Conservation (phyloP, 2,329 filamentous ascomycete genomes). For the Cordyceps tenuipes region DNA sequence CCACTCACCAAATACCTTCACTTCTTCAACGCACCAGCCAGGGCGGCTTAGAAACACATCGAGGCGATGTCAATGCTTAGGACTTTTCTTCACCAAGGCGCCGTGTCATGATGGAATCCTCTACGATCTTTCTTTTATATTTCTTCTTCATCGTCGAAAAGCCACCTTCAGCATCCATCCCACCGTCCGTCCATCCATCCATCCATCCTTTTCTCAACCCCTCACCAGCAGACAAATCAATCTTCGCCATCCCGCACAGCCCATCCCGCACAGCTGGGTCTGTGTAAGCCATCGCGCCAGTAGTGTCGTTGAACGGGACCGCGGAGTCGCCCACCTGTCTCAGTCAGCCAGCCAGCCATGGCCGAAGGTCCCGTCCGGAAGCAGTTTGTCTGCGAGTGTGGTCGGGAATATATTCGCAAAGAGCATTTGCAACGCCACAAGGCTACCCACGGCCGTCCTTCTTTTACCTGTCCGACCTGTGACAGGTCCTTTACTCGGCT, state of each 20-base stretch:
- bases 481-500: slow-evolving; percentile 31
- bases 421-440: slow-evolving; percentile 33
- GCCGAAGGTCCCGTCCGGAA: slow-evolving; percentile 1
- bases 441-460: slow-evolving; percentile 28
- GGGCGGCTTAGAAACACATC: slow-evolving; percentile 6
- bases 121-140: background rate
- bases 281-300: background rate
- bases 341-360: background rate
- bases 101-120: background rate
- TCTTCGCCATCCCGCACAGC: background rate
- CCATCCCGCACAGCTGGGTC: slow-evolving; percentile 4
- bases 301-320: background rate
- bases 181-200: background rate
- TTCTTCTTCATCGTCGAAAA: background rate
- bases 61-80: slow-evolving; percentile 3
- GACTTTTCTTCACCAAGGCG: background rate
- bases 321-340: background rate
- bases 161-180: background rate
- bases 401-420: slow-evolving; percentile 32
- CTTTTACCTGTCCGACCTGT: slow-evolving; percentile 29
- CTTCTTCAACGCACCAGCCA: slow-evolving; percentile 5
- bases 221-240: background rate
- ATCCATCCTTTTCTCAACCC: background rate
- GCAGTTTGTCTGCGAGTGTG: slow-evolving; percentile 26
- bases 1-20: background rate